These are phyloP conservation scores for Hanseniaspora sp. DNA, from an alignment of 1,139 yeast species.

Conservation along the genomic window DNA sequence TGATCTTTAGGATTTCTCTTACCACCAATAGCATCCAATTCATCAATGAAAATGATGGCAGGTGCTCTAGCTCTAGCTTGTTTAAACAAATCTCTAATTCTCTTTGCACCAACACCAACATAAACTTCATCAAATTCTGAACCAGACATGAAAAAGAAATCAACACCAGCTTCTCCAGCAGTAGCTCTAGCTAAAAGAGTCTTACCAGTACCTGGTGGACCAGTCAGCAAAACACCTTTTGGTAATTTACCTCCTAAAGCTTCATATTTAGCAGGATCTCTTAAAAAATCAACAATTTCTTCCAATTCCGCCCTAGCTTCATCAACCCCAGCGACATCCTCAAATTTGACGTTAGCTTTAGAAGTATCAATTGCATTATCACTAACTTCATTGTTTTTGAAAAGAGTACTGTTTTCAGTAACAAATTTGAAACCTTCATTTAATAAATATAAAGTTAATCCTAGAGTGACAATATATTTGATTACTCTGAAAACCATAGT, in stretches of 20 bases:
- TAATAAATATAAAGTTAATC: conserved; percentile 60
- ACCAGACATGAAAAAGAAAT: conserved; percentile 96
- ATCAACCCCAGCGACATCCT: conserved; percentile 94
- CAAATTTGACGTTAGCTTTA: conserved; percentile 76
- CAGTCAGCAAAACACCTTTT: conserved; percentile 90
- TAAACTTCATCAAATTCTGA: conserved; percentile 95
- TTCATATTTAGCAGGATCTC: conserved; percentile 91
- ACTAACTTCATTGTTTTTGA: conserved; percentile 63
- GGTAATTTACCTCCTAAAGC: conserved; percentile 96
- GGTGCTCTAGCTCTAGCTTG: conserved; percentile 96
- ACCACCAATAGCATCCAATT: conserved; percentile 96
- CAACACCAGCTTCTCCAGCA: conserved; percentile 99
- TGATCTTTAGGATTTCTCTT: conserved; percentile 95
- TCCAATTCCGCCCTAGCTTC: conserved; percentile 96
- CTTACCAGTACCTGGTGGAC: conserved; percentile 99
- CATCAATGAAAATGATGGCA: conserved; percentile 92
- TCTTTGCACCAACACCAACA: conserved; percentile 98
- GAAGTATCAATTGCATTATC: conserved; percentile 75
- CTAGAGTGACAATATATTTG: conserved; percentile 79
- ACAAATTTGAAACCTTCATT: conserved; percentile 65
- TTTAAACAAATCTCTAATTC: conserved; percentile 83
- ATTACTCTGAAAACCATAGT: conserved; percentile 76
- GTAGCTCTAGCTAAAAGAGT: conserved; percentile 95
- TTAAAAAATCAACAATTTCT: conserved; percentile 90
- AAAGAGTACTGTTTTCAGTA: conserved; percentile 73